These are phyloP conservation scores for Aschersonia sp. DNA, from an alignment of 2,329 filamentous ascomycete species.

Conservation along the genomic window DNA sequence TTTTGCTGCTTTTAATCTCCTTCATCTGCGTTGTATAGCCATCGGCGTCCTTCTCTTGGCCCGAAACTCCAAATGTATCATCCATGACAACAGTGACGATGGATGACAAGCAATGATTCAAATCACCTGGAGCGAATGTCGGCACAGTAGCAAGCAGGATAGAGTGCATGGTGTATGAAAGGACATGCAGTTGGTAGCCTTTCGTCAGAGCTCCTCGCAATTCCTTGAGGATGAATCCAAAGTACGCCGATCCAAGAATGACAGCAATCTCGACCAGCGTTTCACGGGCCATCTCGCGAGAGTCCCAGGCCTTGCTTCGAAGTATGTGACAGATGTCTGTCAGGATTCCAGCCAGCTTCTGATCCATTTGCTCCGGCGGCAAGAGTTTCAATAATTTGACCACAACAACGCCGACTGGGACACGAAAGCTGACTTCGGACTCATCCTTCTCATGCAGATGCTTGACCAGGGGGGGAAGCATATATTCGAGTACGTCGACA, in stretches of 20 bases:
- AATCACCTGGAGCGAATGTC: constrained; percentile 61
- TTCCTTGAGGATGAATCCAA: constrained; percentile 90
- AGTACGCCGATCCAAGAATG: constrained; percentile 66
- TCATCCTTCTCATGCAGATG: constrained; percentile 94
- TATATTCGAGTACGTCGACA: constrained; percentile 57
- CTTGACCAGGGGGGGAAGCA: constrained; percentile 65
- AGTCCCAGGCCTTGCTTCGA: constrained; percentile 74
- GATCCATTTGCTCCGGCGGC: constrained; percentile 55
- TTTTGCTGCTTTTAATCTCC: constrained; percentile 96
- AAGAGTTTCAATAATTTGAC: constrained; percentile 78
- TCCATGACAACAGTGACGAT: constrained; percentile 87
- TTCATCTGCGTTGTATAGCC: constrained; percentile 93
- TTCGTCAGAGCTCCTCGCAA: constrained; percentile 66
- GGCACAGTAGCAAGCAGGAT: constrained; percentile 67
- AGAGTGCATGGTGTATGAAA: constrained; percentile 89
- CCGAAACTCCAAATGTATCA: constrained; percentile 84
- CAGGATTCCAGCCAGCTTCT: constrained; percentile 66
- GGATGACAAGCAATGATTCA: constrained; percentile 73
- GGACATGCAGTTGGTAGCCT: constrained; percentile 86
- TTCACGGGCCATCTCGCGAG: constrained; percentile 79
- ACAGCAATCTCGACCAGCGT: constrained; percentile 74
- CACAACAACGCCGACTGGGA: constrained; percentile 77
- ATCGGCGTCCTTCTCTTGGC: constrained; percentile 93
- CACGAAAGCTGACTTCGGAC: constrained; percentile 79
- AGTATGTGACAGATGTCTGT: constrained; percentile 90